Base-by-base conservation (phyloP, 805 yeast species). In the Candida nitratophila region DNA sequence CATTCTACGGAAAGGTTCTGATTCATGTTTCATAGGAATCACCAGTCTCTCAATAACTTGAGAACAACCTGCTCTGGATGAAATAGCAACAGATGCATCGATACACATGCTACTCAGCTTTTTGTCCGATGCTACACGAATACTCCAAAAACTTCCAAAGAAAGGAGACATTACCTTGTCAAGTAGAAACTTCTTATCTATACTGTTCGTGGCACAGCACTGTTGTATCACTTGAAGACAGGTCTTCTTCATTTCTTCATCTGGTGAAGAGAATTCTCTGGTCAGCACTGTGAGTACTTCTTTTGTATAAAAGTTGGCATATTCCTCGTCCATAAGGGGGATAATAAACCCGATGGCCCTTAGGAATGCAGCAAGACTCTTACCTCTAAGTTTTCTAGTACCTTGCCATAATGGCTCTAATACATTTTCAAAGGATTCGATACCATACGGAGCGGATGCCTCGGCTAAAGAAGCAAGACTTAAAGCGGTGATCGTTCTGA, bases 271-370 rank as follows among this genome's bases (percentile, higher is more conserved):
- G 53, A 88, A 86, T 61, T 90, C 95, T 43, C 93, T 68, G 3
- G 77, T 54, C 5, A 89, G 66, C 24, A 88, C 73, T 17, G 66
- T 66, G 71, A 89, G 75, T 2, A 89, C 73, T 56, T 87, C 95
- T 40, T 73, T 73, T 0, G 96, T 78, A 52, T 87, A 89, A 58
- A 79, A 85, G 43, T 79, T 77, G 2, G 89, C 81, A 57, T 85
- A 82, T 48, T 88, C 96, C 16, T 80, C 79, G 45, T 80, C 84
- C 96, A 91, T 88, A 42, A 91, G 65, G 0, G 97, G 96, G 4
- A 90, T 79, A 5, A 90, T 69, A 24, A 78, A 76, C 0, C 95
- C 96, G 21, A 90, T 68, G 42, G 95, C 85, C 55, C 77, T 79
- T 48, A 91, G 57, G 55, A 84, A 87, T 2, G 87, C 79, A 0